These are phyloP conservation scores for Crithidia fasciculata DNA, from an alignment of 208 protist genomes.

Conservation along the genomic window DNA sequence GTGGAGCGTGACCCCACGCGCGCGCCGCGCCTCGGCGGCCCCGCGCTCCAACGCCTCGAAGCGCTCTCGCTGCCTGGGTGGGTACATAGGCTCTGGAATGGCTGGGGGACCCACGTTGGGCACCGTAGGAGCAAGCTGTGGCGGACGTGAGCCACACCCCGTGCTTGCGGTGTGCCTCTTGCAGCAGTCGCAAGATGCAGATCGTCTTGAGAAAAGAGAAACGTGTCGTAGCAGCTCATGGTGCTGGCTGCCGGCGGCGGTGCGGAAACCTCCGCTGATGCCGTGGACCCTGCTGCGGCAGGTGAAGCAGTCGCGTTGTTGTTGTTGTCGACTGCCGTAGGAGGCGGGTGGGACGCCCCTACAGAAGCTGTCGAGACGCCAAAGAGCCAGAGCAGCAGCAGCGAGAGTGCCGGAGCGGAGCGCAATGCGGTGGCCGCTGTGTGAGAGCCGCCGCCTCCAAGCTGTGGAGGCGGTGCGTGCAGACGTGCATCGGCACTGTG, in stretches of 20 bases:
- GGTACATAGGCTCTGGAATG: conserved; percentile 53
- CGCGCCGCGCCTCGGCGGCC: conserved; percentile 3
- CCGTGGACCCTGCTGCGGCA: not conserved
- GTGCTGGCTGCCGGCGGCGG: not conserved
- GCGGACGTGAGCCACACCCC: conserved; percentile 73
- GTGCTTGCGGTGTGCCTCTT: conserved; percentile 79
- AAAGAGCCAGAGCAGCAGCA: not conserved
- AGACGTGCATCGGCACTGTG: too few relatives aligned
- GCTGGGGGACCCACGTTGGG: conserved; percentile 34
- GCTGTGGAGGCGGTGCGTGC: too few relatives aligned
- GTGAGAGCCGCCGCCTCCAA: too few relatives aligned
- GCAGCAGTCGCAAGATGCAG: conserved; percentile 56
- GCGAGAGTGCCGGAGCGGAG: not conserved
- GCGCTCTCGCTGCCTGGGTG: conserved; percentile 38
- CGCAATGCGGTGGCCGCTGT: not conserved
- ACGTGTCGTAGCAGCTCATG: conserved; percentile 33
- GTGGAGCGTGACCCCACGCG: not conserved
- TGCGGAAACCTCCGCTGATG: not conserved
- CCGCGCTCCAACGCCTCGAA: conserved; percentile 38
- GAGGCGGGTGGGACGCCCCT: not conserved
- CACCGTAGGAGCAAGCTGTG: conserved; percentile 63
- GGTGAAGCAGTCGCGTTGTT: not conserved
- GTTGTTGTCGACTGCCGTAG: conserved; percentile 2
- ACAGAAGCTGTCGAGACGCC: not conserved
- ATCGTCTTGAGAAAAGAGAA: conserved; percentile 37